Base-by-base conservation (phyloP, 345 rosid species). In the Combretum micranthum region DNA sequence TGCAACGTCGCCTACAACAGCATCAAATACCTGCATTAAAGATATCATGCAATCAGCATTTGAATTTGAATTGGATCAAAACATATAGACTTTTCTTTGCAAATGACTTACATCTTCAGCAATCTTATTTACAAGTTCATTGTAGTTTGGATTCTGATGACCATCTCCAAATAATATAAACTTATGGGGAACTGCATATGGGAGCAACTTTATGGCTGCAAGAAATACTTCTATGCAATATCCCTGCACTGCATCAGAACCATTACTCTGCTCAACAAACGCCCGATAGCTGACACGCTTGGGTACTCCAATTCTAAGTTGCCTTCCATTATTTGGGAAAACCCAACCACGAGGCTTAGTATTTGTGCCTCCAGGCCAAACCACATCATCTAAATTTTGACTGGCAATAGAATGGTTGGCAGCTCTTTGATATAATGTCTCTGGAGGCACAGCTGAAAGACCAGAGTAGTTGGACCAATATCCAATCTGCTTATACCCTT, bases 401-500 rank as follows among this genome's bases (percentile, higher is more conserved):
- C 70, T 92, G 60, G 89, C 82, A 64, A 69, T 80, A 5, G 98
- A 86, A 62, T 72, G 82, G 68, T 86, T 92, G 15, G 87, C 51
- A 66, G 80, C 76, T 54, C 78, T 80, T 9, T 58, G 59, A 61
- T 84, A 84, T 13, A 92, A 70, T 47, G 73, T 70, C 78, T 91
- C 96, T 18, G 98, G 98, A 63, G 88, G 63, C 59, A 80, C 64
- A 26, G 81, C 65, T 43, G 96, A 91, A 46, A 92, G 78, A 4
- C 95, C 87, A 7, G 98, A 88, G 48, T 92, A 66, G 78, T 88
- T 88, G 55, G 96, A 82, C 98, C 98, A 92, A 77, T 76, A 92
- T 19, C 98, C 98, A 25, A 88, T 76, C 70, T 20, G 81, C 64
- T 46, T 65, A 61, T 62, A 59, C 52, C 83, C 90, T 15, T 52